Percentiles rank a stretch among this genome's conserved stretches.
phyloP scores from a whole-genome alignment of 768 basidiomycete genomes.

The Rhodotorula kratochvilovae region DNA sequence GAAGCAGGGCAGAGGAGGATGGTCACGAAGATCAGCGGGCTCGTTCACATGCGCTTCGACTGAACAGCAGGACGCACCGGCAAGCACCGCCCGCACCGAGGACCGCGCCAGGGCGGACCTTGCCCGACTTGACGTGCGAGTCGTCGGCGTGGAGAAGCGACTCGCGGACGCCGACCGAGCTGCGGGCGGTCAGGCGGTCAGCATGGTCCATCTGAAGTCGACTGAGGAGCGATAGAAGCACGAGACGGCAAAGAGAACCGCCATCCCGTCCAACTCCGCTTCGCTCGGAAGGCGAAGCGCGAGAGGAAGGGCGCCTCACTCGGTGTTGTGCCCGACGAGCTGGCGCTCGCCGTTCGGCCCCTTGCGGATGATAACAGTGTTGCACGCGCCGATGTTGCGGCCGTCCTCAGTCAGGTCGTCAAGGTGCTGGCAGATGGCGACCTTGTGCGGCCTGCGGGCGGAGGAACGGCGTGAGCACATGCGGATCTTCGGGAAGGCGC shows the following conservation, averaged over 20 bases:
- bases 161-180: slow-evolving; percentile 36
- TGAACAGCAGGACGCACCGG: slow-evolving; percentile 16
- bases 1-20: no score
- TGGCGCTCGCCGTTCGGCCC: slow-evolving; percentile 30
- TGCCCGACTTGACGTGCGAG: slow-evolving; percentile 32
- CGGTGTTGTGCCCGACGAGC: slow-evolving; percentile 43
- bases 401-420: slow-evolving; percentile 41
- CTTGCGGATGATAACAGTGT: slow-evolving; percentile 37
- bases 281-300: not conserved
- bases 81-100: slow-evolving; percentile 41
- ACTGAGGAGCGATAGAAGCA: not conserved
- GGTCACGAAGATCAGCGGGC: no score
- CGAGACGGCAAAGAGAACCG: no score
- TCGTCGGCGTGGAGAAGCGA: slow-evolving; percentile 26
- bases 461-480: no score
- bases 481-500: no score
- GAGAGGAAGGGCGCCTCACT: slow-evolving; percentile 14
- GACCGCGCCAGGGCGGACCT: slow-evolving; percentile 35
- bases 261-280: no score
- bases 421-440: slow-evolving; percentile 35
- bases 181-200: not conserved
- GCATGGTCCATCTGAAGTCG: no score
- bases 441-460: slow-evolving; percentile 38
- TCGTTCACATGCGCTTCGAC: not conserved
- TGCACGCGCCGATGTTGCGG: slow-evolving; percentile 41